phyloP scores from a whole-genome alignment of 2,329 filamentous ascomycete genomes.

The Xylaria hypoxylon region DNA sequence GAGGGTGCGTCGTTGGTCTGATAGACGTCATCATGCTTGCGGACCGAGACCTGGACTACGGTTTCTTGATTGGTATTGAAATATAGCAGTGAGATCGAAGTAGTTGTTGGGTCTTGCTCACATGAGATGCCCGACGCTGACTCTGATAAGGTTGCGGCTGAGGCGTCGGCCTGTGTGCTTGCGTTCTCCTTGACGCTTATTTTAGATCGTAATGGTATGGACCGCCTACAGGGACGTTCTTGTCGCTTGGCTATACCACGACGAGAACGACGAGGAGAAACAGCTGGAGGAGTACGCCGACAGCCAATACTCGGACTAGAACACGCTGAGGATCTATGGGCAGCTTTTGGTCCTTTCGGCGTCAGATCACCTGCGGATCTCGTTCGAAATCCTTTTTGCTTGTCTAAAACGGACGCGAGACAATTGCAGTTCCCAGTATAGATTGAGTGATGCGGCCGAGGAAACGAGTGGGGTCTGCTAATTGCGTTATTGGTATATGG shows the following conservation, averaged over 20 bases:
- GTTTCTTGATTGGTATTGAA: constrained; percentile 6
- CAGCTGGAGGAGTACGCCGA: neutral
- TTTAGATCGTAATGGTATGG: neutral
- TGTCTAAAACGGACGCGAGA: neutral
- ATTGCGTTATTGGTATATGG: neutral
- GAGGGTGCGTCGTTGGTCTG: neutral
- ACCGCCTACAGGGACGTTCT: neutral
- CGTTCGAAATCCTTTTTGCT: neutral
- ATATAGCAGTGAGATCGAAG: neutral
- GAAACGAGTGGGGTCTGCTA: neutral
- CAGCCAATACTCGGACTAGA: neutral
- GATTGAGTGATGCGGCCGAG: neutral
- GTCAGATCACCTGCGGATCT: neutral
- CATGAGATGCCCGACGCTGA: constrained; percentile 2
- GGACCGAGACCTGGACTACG: neutral
- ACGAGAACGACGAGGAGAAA: neutral
- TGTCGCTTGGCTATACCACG: constrained; percentile 12
- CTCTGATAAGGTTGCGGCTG: neutral
- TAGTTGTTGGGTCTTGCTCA: constrained; percentile 10
- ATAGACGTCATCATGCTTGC: neutral
- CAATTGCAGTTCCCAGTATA: neutral
- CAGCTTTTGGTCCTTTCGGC: neutral
- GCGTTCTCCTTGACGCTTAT: neutral
- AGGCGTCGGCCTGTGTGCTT: neutral
- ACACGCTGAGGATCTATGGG: neutral